Conservation (phyloP, 2,329 filamentous ascomycete genomes). For the Calcarisporium arbuscula region DNA sequence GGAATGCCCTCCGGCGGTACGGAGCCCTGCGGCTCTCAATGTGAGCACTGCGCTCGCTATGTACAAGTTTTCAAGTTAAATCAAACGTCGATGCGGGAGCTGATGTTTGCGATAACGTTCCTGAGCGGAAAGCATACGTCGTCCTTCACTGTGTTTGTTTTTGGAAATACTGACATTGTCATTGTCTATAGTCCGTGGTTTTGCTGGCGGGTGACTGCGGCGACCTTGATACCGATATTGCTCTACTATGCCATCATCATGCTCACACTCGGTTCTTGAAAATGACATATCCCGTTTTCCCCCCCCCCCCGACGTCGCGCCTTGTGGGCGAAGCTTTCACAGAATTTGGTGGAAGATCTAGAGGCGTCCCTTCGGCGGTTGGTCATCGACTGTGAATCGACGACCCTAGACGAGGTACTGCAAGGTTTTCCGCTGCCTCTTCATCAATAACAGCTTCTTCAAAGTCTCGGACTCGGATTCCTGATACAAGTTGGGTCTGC, state of each 20-base stretch:
- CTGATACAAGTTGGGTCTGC: slow-evolving; percentile 27
- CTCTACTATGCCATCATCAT: slow-evolving; percentile 55
- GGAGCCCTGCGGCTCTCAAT: slow-evolving; percentile 44
- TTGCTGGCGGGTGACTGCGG: slow-evolving; percentile 51
- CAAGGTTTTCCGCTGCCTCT: slow-evolving; percentile 56
- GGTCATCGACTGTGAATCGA: slow-evolving; percentile 52
- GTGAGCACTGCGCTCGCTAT: slow-evolving; percentile 46
- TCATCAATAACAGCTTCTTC: slow-evolving; percentile 71
- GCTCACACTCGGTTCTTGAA: slow-evolving; percentile 39
- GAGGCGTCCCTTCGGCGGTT: slow-evolving; percentile 55
- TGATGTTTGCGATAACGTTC: slow-evolving; percentile 62
- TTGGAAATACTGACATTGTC: slow-evolving; percentile 57
- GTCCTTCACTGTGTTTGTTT: slow-evolving; percentile 69
- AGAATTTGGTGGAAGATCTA: slow-evolving; percentile 91
- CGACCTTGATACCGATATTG: slow-evolving; percentile 54
- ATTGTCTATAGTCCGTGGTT: slow-evolving; percentile 53
- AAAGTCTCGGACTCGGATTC: slow-evolving; percentile 66
- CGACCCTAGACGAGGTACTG: slow-evolving; percentile 38
- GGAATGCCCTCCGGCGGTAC: slow-evolving; percentile 28
- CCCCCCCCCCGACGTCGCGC: slow-evolving; percentile 77
- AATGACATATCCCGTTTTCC: slow-evolving; percentile 66
- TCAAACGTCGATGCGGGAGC: slow-evolving; percentile 83
- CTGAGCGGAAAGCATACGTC: slow-evolving; percentile 83
- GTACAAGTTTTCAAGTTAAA: slow-evolving; percentile 91
- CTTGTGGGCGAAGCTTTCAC: slow-evolving; percentile 97